Percentiles rank a stretch among this genome's conserved stretches.
These are phyloP conservation scores for Leishmania mexicana DNA, from an alignment of 208 protist species.

Conservation along the genomic window DNA sequence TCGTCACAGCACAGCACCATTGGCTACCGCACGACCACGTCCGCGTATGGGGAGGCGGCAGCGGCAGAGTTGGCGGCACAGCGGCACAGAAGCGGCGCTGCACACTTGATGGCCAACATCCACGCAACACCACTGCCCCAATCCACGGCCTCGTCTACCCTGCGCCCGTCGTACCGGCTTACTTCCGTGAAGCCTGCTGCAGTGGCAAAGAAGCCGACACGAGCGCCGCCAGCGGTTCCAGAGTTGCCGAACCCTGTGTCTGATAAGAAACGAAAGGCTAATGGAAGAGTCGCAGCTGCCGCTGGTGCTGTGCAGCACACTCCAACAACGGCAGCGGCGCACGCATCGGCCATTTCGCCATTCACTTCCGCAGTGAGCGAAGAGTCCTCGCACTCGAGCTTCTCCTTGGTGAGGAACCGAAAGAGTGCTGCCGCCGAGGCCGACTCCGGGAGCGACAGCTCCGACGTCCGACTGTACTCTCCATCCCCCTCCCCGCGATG, in stretches of 20 bases:
- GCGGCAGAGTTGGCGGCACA: constrained; percentile 1
- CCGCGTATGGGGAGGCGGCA: neutral
- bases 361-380: constrained; percentile 15
- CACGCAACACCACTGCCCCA: neutral
- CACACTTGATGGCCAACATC: neutral
- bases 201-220: neutral
- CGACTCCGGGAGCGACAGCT: neutral
- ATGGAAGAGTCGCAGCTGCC: neutral
- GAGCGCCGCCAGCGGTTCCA: neutral
- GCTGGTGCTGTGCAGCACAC: neutral
- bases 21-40: neutral
- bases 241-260: neutral
- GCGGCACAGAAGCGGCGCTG: neutral
- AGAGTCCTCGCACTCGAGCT: constrained; percentile 14
- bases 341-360: constrained; percentile 17
- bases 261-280: neutral
- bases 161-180: constrained; percentile 6
- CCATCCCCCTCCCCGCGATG: constrained; percentile 22
- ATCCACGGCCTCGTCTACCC: neutral
- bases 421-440: neutral
- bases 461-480: constrained; percentile 4
- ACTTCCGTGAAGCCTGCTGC: neutral
- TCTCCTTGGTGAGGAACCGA: constrained; percentile 18
- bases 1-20: constrained; percentile 6
- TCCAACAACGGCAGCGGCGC: neutral